Conservation (phyloP, 169 alveolate species). For the Fabrea salina region DNA sequence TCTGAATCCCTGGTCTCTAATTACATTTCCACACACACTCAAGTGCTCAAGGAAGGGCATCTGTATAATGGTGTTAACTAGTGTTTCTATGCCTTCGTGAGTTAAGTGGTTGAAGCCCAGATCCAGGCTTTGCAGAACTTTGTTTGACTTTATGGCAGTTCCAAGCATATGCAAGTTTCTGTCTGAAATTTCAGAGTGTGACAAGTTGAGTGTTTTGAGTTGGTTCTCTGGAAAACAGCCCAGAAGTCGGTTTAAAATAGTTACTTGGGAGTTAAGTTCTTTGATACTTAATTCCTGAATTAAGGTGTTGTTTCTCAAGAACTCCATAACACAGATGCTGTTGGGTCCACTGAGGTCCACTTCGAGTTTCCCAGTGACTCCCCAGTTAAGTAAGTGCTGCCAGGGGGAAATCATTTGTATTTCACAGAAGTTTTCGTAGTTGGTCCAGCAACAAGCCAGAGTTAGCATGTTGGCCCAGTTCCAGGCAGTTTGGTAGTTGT, state of each 20-base stretch:
- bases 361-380: neutral
- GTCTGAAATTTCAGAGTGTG: neutral
- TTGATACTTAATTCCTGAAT: neutral
- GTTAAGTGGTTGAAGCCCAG: neutral
- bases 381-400: neutral
- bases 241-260: neutral
- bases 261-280: neutral
- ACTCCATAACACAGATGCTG: neutral
- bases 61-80: neutral
- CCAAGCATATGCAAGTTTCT: neutral
- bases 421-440: slow-evolving; percentile 5
- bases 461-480: slow-evolving; percentile 17
- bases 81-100: neutral
- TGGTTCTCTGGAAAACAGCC: neutral
- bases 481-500: neutral
- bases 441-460: slow-evolving; percentile 10
- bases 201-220: neutral
- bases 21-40: neutral
- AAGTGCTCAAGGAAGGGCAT: neutral
- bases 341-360: neutral
- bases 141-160: neutral
- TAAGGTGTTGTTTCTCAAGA: neutral
- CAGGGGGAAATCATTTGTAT: slow-evolving; percentile 8
- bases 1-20: slow-evolving; percentile 1
- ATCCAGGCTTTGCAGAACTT: neutral